Base-by-base conservation (phyloP, 768 basidiomycete genomes). In the Pulveroboletus sp. region DNA sequence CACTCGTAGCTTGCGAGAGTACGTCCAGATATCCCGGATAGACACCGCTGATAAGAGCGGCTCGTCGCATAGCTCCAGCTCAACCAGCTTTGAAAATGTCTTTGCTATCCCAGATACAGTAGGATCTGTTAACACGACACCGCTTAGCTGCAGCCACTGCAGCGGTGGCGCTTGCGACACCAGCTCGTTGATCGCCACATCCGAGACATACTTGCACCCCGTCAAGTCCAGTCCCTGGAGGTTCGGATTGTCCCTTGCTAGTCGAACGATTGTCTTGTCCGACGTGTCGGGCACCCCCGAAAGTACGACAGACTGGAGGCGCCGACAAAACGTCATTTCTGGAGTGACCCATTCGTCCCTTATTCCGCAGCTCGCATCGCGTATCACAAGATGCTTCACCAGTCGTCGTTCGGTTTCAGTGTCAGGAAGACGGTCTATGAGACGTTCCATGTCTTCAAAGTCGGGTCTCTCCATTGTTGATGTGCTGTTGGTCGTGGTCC, bases 11-110 rank as follows among this genome's bases (percentile, higher is more conserved):
- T 82, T 87, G 55, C 88, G 81, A 39, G 86, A 86, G 67, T 83
- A 89, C 28, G 77, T 75, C 77, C 93, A 86, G n/a, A 96, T 75
- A 60, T 91, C 89, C 33, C 86, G 80, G 31, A 91, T 75, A 0
- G 89, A 82, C 40, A 77, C 64, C 6, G 80, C 77, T 8, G 86
- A 88, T 47, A 96, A 60, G 36, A 82, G 73, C 9, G 80, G 78
- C 52, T 91, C 82, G 59, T 78, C 78, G 60, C 71, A 81, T 33
- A 94, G 70, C 62, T 96, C 93, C 54, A 95, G 73, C 66, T 94
- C 93, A 47, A 86, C 72, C 24, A 96, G 80, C 51, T 80, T 77
- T 5, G 87, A 82, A 63, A 89, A 91, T 9, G 81, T 76, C 48
- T 80, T 83, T 15, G 83, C 85, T 56, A 96, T 78, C 11, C 82